Conservation (phyloP, 2,329 filamentous ascomycete species). For the Fusarium solani-melongenae region DNA sequence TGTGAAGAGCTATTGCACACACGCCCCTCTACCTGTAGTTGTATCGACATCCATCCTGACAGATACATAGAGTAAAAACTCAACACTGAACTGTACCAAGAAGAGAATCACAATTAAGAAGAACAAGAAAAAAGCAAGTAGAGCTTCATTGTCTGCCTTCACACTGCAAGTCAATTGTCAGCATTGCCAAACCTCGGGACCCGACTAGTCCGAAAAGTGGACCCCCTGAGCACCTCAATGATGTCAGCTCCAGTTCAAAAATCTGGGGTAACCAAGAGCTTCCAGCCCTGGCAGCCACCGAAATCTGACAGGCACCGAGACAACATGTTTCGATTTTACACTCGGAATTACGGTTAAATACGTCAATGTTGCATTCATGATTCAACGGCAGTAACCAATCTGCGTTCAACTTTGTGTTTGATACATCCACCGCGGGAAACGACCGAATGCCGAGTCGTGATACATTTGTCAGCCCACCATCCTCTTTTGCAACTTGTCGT, state of each 20-base stretch:
- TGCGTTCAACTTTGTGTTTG: not conserved
- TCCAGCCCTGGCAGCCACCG: not conserved
- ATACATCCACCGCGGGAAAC: not conserved
- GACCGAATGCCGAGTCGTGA: not conserved
- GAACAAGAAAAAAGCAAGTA: not conserved
- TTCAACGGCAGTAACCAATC: not conserved
- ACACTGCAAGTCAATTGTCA: not conserved
- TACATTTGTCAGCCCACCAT: slow-evolving; percentile 24
- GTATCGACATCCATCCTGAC: no score
- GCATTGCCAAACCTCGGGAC: slow-evolving; percentile 4
- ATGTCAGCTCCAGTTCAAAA: slow-evolving; percentile 34
- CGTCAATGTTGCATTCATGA: slow-evolving; percentile 6
- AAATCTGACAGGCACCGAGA: not conserved
- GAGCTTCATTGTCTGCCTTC: not conserved
- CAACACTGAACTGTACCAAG: not conserved
- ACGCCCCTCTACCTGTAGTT: not conserved
- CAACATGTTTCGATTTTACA: no score
- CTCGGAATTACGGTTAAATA: slow-evolving; percentile 1
- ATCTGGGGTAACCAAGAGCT: slow-evolving; percentile 28
- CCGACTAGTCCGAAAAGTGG: slow-evolving; percentile 22
- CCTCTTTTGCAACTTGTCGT: slow-evolving; percentile 15
- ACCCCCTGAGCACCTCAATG: slow-evolving; percentile 5
- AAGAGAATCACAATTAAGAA: not conserved
- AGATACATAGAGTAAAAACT: not conserved
- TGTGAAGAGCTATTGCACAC: not conserved